A percentile compares a stretch with the other conserved stretches of the same genome.
Conservation (phyloP, 768 basidiomycete genomes). For the Termitomyces sp. region DNA sequence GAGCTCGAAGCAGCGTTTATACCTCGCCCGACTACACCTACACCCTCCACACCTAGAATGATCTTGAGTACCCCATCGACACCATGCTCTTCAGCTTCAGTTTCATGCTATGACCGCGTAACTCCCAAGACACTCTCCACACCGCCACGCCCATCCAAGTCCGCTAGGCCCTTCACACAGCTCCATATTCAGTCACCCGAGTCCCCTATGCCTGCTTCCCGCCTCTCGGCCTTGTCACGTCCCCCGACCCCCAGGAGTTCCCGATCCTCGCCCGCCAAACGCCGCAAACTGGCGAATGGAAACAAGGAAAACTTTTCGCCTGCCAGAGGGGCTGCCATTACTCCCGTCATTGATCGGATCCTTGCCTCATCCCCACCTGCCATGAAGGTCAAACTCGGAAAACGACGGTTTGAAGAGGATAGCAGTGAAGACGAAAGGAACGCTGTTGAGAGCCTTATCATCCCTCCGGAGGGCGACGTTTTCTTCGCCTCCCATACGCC, state of each 20-base stretch:
- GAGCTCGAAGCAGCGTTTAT: slow-evolving; percentile 1
- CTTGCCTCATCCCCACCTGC: slow-evolving; percentile 25
- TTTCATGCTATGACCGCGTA: not conserved
- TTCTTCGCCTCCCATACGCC: slow-evolving; percentile 3
- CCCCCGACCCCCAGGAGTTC: slow-evolving; percentile 31
- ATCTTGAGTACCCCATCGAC: not conserved
- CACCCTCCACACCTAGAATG: not conserved
- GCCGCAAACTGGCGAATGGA: slow-evolving; percentile 28
- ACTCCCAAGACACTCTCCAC: not conserved
- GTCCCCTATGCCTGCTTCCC: slow-evolving; percentile 16
- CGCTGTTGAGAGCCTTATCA: slow-evolving; percentile 11
- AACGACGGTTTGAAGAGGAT: slow-evolving; percentile 39
- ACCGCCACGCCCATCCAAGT: slow-evolving; percentile 10
- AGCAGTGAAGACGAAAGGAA: slow-evolving; percentile 31
- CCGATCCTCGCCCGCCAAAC: slow-evolving; percentile 28
- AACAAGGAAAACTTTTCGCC: slow-evolving; percentile 67
- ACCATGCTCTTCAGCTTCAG: slow-evolving; percentile 5
- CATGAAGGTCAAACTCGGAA: slow-evolving; percentile 30
- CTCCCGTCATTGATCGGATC: slow-evolving; percentile 45
- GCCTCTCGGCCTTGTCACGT: slow-evolving; percentile 9
- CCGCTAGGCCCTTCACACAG: slow-evolving; percentile 12
- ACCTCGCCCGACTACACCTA: slow-evolving; percentile 7
- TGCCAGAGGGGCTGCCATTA: slow-evolving; percentile 11
- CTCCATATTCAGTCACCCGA: slow-evolving; percentile 8
- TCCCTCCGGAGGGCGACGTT: slow-evolving; percentile 10